Evolutionary conservation across 805 yeast genomes (phyloP), one percentile per base, ranked within the genome.

Genomic region (Cyberlindnera maclurae): DNA sequence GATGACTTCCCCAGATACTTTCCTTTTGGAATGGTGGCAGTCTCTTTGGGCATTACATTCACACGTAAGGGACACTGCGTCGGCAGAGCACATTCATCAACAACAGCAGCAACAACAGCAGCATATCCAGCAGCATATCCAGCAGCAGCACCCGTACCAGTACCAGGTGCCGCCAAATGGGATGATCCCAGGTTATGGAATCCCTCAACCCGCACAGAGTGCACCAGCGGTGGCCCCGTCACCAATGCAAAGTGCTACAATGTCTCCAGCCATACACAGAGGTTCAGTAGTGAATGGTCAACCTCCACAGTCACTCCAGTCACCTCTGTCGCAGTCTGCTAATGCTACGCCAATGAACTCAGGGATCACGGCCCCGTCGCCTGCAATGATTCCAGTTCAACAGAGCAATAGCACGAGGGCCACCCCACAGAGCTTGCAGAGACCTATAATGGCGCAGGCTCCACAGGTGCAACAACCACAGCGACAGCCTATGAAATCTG

Each of bases 1-100:
- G 28, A 64, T 65, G 60, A 58, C 64, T 26, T 59, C 67, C 1
- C 62, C 65, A 4, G 74, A 71, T 15, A 64, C 76, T 0, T 72
- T 73, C 43, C 52, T 75, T 12, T 52, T 70, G 34, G 79, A 75
- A 45, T 75, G 81, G 81, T 75, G 79, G 77, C 64, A 67, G 36
- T 56, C 68, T 9, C 48, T 75, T 12, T 69, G 75, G 71, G 60
- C 71, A 12, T 41, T 70, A n/a, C 75, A 72, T 45, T 60, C 68
- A 9, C 67, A 63, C 37, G 65, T 73, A 5, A 63, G 65, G 38
- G 53, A 53, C 4, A 53, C 61, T 1, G 60, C 63, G 9, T 34
- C 49, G 52, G 51, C 39, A 45, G 54, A 29, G 30, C 65, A 36
- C 27, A 28, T 28, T 3, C 41, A 33, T n/a, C 34, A 34, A 26